Conservation (phyloP, 2,329 filamentous ascomycete genomes). For the Sporothrix pallida region DNA sequence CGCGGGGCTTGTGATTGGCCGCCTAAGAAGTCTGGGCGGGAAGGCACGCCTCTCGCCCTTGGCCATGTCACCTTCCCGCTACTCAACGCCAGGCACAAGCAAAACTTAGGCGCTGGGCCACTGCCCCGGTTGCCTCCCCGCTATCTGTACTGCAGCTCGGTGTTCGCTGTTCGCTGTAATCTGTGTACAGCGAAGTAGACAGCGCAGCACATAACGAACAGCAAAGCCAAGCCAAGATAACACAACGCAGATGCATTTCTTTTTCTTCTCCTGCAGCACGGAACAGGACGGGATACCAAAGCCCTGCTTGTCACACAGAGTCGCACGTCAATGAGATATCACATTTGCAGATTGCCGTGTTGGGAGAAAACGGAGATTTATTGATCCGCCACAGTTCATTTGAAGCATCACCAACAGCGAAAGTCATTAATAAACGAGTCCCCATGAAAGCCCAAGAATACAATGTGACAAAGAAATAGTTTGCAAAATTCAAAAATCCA, state of each 20-base stretch:
- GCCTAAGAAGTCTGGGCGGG: conserved; percentile 9
- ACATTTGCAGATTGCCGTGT: not conserved
- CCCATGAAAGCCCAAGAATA: not conserved
- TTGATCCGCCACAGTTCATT: not conserved
- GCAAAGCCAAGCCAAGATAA: not conserved
- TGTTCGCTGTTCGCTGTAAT: not conserved
- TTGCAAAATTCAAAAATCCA: too few species aligned
- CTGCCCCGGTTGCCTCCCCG: conserved; percentile 15
- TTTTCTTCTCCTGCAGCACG: too few species aligned
- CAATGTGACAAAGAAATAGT: not conserved
- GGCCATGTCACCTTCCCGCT: not conserved
- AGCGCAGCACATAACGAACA: not conserved
- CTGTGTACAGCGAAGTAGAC: not conserved
- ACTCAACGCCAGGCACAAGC: not conserved
- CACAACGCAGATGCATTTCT: not conserved
- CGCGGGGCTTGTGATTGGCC: conserved; percentile 8
- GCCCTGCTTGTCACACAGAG: not conserved
- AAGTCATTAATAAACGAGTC: not conserved
- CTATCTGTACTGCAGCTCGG: not conserved
- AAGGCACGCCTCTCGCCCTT: not conserved
- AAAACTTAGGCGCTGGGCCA: conserved; percentile 19
- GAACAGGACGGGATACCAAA: not conserved
- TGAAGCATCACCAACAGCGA: not conserved
- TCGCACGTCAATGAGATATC: conserved; percentile 9
- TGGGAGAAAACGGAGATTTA: not conserved